phyloP scores from a whole-genome alignment of 495 filamentous ascomycete species.

The Talaromyces ruber region DNA sequence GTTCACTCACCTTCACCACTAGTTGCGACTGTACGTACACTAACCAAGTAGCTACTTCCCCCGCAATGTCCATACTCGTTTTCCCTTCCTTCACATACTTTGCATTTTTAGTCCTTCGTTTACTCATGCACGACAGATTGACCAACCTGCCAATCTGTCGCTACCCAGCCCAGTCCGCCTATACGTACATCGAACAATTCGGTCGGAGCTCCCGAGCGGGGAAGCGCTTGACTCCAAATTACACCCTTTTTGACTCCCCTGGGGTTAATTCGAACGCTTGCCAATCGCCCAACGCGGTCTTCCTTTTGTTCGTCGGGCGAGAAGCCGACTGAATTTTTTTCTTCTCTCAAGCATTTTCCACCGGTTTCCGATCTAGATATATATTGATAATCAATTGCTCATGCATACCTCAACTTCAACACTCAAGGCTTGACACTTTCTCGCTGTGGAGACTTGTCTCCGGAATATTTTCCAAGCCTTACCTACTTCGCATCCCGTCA shows the following conservation, averaged over 20 bases:
- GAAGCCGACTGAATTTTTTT: neutral
- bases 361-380: neutral
- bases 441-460: slow-evolving; percentile 5
- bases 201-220: slow-evolving; percentile 2
- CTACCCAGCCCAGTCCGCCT: neutral
- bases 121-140: neutral
- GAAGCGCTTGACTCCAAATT: neutral
- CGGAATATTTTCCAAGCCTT: neutral
- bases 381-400: neutral
- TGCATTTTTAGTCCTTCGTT: neutral
- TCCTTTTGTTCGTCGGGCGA: neutral
- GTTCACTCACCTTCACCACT: neutral
- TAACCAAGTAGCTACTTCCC: neutral
- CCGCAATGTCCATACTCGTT: neutral
- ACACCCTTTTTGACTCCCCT: neutral
- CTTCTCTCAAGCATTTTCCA: neutral
- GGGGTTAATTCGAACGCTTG: neutral
- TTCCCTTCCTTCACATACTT: neutral
- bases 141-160: neutral
- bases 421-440: neutral
- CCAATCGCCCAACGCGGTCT: neutral
- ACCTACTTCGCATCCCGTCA: neutral
- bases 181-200: neutral
- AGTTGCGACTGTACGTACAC: neutral
- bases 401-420: slow-evolving; percentile 4